Base-by-base conservation (phyloP, 1,139 yeast species). In the Kurtzmaniella quercitrusa region DNA sequence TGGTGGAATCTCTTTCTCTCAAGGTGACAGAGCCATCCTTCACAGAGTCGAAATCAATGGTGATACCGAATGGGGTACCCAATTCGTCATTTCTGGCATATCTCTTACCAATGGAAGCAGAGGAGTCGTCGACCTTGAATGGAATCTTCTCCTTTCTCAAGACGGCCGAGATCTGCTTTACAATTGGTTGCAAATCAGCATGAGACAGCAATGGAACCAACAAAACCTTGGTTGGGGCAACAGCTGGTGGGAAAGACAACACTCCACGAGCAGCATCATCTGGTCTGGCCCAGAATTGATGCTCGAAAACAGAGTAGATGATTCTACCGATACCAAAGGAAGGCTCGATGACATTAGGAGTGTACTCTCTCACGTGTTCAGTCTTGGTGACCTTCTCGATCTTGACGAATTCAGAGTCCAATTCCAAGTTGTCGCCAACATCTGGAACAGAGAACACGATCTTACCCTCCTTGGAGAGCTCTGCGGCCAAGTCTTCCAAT, bases 311-410 rank as follows among this genome's bases (percentile, higher is more conserved):
- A 40, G 96, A 79, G 72, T 94, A 94, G 53, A 94, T 75, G 63
- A 94, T 89, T 75, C 99, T 93, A 51, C 98, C 98, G 63, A 94
- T 87, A 79, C 99, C 99, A 60, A 94, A 94, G 7, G 99, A 94
- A 51, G 99, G 99, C 72, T 94, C 99, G 60, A 94, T 94, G 49
- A 94, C 99, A 63, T 89, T 91, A 51, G 99, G 99, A 54, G 91
- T 88, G 70, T 72, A 94, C 70, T 94, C 98, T 63, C 98, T 88
- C 47, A 93, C 77, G 65, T 91, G 96, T 69, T 89, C 96, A 44
- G 85, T 84, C 62, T 82, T 83, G 45, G 85, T 81, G 58, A 81
- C 85, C 73, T 86, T 82, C 57, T 79, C 89, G 62, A 93, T 88
- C 52, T 74, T 75, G 53, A 93, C 76, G 57, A 90, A 81, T 41